Conservation (phyloP, 2,329 filamentous ascomycete genomes). For the Aaosphaeria arxii region DNA sequence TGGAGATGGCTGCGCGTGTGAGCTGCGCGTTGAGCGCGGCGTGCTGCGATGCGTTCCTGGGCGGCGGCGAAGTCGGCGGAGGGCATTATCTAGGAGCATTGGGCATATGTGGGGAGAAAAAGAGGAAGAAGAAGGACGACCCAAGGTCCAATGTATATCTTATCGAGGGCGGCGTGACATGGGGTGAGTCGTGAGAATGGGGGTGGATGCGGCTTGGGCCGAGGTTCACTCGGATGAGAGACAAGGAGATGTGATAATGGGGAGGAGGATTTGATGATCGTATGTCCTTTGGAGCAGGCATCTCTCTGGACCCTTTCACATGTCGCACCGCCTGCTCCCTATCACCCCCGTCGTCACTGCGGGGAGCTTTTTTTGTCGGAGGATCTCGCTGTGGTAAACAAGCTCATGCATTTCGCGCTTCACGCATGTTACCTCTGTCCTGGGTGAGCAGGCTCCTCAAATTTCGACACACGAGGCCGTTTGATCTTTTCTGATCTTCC, state of each 20-base stretch:
- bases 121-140: neutral
- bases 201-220: constrained; percentile 12
- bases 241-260: no score
- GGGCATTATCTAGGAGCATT: constrained; percentile 45
- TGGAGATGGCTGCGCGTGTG: constrained; percentile 56
- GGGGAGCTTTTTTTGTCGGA: constrained; percentile 16
- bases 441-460: constrained; percentile 27
- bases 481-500: neutral
- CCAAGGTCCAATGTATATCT: neutral
- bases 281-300: no score
- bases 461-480: neutral
- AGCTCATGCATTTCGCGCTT: constrained; percentile 7
- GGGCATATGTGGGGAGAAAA: constrained; percentile 3
- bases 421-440: constrained; percentile 8
- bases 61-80: constrained; percentile 79
- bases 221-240: constrained; percentile 17
- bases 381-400: constrained; percentile 6
- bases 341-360: constrained; percentile 4
- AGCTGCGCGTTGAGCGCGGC: constrained; percentile 72
- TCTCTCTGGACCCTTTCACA: no score
- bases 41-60: constrained; percentile 79
- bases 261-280: no score
- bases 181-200: constrained; percentile 5
- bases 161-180: constrained; percentile 15
- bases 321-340: no score